Conservation (phyloP, 768 basidiomycete species). For the Macrocybe gigantea region DNA sequence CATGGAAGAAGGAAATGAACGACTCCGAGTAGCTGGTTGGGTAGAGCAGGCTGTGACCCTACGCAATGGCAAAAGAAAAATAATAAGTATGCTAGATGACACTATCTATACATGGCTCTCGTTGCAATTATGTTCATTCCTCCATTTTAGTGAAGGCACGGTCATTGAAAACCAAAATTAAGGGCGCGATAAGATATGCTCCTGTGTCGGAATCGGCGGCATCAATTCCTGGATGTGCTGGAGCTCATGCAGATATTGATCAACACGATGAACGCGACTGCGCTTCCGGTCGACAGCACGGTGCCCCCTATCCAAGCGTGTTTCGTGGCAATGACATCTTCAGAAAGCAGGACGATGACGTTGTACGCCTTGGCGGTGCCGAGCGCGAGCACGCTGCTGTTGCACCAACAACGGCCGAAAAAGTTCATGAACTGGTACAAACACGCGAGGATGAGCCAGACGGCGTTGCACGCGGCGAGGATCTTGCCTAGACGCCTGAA, state of each 20-base stretch:
- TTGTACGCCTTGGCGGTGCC: constrained; percentile 12
- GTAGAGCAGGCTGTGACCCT: too few species aligned
- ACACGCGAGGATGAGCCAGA: constrained; percentile 18
- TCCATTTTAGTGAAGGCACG: too few species aligned
- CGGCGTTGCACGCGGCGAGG: constrained; percentile 15
- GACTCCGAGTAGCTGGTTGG: too few species aligned
- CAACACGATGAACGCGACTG: constrained; percentile 1
- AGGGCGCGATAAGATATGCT: too few species aligned
- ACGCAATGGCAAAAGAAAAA: too few species aligned
- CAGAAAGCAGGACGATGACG: constrained; percentile 12
- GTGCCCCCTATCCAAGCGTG: constrained; percentile 7
- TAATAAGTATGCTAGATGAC: too few species aligned
- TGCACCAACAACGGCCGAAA: constrained; percentile 20
- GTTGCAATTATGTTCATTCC: too few species aligned
- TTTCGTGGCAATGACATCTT: constrained; percentile 6
- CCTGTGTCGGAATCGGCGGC: too few species aligned
- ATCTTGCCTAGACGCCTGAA: constrained; percentile 16
- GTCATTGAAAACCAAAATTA: too few species aligned
- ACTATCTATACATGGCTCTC: too few species aligned
- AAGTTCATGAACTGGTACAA: constrained; percentile 20
- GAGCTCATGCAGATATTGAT: constrained; percentile 6
- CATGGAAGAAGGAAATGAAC: too few species aligned
- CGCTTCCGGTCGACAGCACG: constrained; percentile 5
- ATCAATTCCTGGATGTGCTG: neutral
- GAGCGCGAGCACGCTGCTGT: constrained; percentile 15